Percentiles rank a stretch among this genome's conserved stretches.
Conservation (phyloP, 768 basidiomycete species). For the Phanerochaete carnosa region DNA sequence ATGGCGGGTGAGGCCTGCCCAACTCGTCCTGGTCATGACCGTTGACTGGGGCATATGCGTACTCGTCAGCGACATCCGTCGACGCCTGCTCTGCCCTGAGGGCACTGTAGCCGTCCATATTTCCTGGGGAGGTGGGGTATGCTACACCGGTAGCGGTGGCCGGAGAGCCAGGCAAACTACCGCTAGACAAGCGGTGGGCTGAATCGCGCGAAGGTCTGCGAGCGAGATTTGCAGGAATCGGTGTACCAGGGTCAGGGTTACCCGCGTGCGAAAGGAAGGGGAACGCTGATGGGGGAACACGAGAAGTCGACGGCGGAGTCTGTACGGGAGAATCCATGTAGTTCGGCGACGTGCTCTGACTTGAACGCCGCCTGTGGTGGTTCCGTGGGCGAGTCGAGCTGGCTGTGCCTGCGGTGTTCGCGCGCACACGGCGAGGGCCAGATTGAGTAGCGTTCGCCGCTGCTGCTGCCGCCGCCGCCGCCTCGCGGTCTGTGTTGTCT, state of each 20-base stretch:
- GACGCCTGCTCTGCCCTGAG: constrained; percentile 10
- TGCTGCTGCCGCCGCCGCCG: neutral
- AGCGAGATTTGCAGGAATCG: constrained; percentile 33
- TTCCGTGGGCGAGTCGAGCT: constrained; percentile 16
- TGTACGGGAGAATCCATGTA: constrained; percentile 8
- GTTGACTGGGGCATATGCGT: neutral
- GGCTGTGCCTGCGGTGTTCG: constrained; percentile 6
- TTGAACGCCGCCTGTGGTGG: constrained; percentile 17
- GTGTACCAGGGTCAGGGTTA: constrained; percentile 58
- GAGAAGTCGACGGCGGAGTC: constrained; percentile 1
- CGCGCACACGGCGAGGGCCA: constrained; percentile 16
- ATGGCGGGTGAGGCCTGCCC: constrained; percentile 44
- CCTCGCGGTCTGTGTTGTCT: constrained; percentile 15
- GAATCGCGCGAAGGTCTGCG: constrained; percentile 43
- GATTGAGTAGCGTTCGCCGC: constrained; percentile 8
- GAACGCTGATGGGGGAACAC: constrained; percentile 41
- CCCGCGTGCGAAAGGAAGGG: constrained; percentile 65
- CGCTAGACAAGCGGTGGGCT: constrained; percentile 14
- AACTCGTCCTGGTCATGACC: constrained; percentile 16
- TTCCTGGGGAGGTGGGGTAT: constrained; percentile 12
- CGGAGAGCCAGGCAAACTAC: neutral
- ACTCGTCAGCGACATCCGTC: constrained; percentile 14
- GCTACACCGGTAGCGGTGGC: constrained; percentile 10
- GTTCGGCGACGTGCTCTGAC: neutral
- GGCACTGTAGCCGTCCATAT: constrained; percentile 4